Evolutionary conservation across 371 early-diverging fungal genomes (phyloP).

Genomic region (Dinochytrium kinnereticum): DNA sequence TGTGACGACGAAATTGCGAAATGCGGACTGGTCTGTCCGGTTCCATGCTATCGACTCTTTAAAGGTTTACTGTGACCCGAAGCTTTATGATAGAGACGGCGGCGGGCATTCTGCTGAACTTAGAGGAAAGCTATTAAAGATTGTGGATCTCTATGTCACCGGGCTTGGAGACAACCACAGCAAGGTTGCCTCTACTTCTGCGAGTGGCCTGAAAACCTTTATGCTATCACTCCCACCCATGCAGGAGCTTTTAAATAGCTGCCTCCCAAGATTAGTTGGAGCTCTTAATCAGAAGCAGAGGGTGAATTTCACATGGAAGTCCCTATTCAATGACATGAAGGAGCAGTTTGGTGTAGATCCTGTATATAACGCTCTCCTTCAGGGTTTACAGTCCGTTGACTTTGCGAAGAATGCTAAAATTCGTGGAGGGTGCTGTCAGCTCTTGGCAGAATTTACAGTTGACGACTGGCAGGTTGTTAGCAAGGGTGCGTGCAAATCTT

Average conservation of each 20-base stretch:
- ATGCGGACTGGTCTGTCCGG: conserved; percentile 28
- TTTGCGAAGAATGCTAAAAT: conserved; percentile 21
- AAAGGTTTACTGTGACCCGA: neutral
- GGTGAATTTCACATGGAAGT: conserved; percentile 8
- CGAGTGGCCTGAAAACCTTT: conserved; percentile 17
- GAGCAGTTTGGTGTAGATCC: conserved; percentile 23
- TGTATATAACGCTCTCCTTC: conserved; percentile 18
- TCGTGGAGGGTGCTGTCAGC: conserved; percentile 28
- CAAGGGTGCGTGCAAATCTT: conserved; percentile 3
- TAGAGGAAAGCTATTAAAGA: conserved; percentile 26
- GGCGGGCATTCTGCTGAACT: conserved; percentile 32
- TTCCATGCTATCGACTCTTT: conserved; percentile 21
- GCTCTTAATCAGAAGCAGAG: conserved; percentile 17
- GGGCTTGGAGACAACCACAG: conserved; percentile 33
- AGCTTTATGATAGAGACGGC: neutral
- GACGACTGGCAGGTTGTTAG: conserved; percentile 31
- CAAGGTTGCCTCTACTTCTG: conserved; percentile 18
- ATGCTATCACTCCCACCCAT: neutral
- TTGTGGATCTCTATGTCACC: conserved; percentile 11
- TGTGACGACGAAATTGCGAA: conserved; percentile 2
- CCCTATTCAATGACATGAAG: conserved; percentile 1
- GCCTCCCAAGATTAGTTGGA: conserved; percentile 21
- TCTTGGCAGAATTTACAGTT: conserved; percentile 32
- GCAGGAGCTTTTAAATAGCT: conserved; percentile 26
- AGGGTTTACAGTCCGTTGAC: conserved; percentile 30